Evolutionary conservation across 345 rosid species (phyloP), one percentile per base, ranked within the genome.

Genomic region (Eucalyptus sp.): DNA sequence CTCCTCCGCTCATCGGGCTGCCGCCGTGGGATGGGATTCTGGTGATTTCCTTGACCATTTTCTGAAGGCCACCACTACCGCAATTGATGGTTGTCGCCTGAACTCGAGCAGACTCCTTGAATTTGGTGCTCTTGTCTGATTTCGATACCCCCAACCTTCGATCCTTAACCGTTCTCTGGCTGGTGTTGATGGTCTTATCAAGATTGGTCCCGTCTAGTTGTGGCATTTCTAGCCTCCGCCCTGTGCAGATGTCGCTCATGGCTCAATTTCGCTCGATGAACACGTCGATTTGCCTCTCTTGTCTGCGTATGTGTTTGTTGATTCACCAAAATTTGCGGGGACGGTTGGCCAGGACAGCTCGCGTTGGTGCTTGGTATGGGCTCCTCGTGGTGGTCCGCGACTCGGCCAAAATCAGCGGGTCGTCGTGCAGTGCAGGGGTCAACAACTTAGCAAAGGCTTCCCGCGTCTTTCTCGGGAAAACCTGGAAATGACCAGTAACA

Each of bases 1-100:
- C 9, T 44, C 46, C 54, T 17, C 44, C 44, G 54, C 94, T 95
- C 89, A 89, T 91, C 41, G 96, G 97, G 89, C 97, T 95, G 37
- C 91, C 95, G 62, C 88, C 87, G 5, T 86, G 90, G 22, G 95
- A 91, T 51, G 89, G 52, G 15, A 50, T 1, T 14, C 6, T 14
- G 52, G 52, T 50, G 52, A 50, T 12, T 50, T 50, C 6, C 5
- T 50, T 1, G 52, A 13, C 52, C 17, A 14, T 50, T 50, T 50
- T 10, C 93, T 95, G 13, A 58, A 5, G 25, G n/a, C 25, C 12
- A 13, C 13, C n/a, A 13, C 54, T 10, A 8, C 25, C 13, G 11
- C 2, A 27, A 16, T 29, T 6, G 68, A 12, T 60, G 68, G 7
- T 27, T 60, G 7, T 60, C 68, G 68, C 13, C 68, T 7, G 16